Base-by-base conservation (phyloP, 169 alveolate species). In the Plasmodium malariae region DNA sequence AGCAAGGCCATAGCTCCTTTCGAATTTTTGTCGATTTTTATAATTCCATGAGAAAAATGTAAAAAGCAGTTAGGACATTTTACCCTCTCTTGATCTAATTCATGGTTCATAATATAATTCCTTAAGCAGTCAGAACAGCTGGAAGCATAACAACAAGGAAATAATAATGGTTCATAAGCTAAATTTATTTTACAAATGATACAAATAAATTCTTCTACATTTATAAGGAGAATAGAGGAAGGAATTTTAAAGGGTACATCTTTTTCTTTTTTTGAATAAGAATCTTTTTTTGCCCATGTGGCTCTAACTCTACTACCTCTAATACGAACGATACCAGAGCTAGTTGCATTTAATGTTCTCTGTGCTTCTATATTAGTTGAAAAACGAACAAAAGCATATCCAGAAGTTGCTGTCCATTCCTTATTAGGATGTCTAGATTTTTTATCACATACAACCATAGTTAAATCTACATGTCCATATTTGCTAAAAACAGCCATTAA, bases 371-470 rank as follows among this genome's bases (percentile, higher is more conserved):
- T 30, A 6, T 88, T 67, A 7, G 83, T 88, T 26, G 93, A 54
- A 68, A 93, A 93, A 21, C 95, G 94, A 0, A 93, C 94, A 65
- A 93, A 93, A 21, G 94, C 94, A 68, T 93, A 93, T 11, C 95
- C 95, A 14, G 92, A 70, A 6, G 95, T 89, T 21, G 95, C 94
- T 0, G 95, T 93, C 95, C 95, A 93, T 74, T 93, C 95, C 48
- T 74, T 93, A 67, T 93, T 72, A 7, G 95, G 95, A 54, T 93
- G 94, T 48, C 95, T 72, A 40, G 89, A 85, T 60, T 87, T 71
- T 63, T 90, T 89, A 74, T 93, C 94, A 69, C 95, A 93, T 14
- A 93, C 95, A 6, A 93, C 95, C 87, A 90, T 89, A 36, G 94
- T 86, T 43, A 93, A 80, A 57, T 93, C 94, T 2, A 93, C 94